A percentile compares a stretch with the other conserved stretches of the same genome.
Conservation (phyloP, 768 basidiomycete genomes). For the Amanita phalloides region DNA sequence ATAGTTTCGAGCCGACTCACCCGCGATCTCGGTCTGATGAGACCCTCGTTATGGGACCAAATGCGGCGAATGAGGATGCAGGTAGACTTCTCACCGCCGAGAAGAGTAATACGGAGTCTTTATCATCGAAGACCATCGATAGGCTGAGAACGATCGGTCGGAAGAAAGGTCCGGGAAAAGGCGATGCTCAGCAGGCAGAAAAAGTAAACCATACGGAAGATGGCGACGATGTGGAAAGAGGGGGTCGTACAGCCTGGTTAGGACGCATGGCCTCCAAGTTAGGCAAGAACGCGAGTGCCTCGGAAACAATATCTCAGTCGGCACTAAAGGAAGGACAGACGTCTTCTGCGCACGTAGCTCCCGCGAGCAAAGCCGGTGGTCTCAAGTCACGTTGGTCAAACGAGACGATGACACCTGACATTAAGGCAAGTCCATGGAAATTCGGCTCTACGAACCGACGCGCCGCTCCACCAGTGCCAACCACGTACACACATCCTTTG, state of each 20-base stretch:
- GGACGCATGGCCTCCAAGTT: slow-evolving; percentile 20
- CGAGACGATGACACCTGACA: slow-evolving; percentile 10
- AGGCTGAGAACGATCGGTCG: slow-evolving; percentile 36
- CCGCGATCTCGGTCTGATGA: neutral
- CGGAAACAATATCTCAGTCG: neutral
- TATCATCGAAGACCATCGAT: slow-evolving; percentile 20
- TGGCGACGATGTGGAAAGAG: slow-evolving; percentile 1
- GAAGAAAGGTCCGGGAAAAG: slow-evolving; percentile 18
- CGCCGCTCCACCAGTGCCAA: neutral
- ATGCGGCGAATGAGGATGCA: slow-evolving; percentile 18
- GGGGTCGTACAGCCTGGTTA: slow-evolving; percentile 21
- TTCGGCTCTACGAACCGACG: neutral
- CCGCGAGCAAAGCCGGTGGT: neutral
- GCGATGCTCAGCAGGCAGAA: neutral
- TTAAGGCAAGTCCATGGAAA: slow-evolving; percentile 3
- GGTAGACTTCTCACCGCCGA: slow-evolving; percentile 29
- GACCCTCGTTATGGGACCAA: neutral
- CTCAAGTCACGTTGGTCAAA: slow-evolving; percentile 25
- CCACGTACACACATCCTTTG: neutral
- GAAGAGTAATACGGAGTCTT: slow-evolving; percentile 2
- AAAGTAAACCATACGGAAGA: slow-evolving; percentile 2
- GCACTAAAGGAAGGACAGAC: slow-evolving; percentile 9
- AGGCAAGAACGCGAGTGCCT: slow-evolving; percentile 12
- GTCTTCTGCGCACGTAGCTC: slow-evolving; percentile 12
- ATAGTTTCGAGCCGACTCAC: slow-evolving; percentile 3